Conservation (phyloP, 805 yeast species). For the Yarrowia hollandica region DNA sequence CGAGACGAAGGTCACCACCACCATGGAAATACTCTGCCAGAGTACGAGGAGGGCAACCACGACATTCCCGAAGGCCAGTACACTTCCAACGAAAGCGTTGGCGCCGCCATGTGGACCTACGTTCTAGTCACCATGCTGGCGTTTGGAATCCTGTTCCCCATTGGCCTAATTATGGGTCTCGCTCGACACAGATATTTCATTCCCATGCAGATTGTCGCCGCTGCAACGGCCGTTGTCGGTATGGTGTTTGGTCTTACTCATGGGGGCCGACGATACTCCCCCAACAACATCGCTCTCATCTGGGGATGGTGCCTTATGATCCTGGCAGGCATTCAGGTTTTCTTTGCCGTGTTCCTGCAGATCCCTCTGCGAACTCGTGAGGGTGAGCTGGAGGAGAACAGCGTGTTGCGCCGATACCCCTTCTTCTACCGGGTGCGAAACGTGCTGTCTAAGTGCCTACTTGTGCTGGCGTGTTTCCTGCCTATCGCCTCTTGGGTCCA, state of each 20-base stretch:
- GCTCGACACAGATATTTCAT: constrained; percentile 43
- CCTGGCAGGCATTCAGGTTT: constrained; percentile 40
- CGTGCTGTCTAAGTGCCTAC: constrained; percentile 35
- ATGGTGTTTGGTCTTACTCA: constrained; percentile 45
- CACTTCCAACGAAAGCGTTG: constrained; percentile 28
- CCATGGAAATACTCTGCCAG: constrained; percentile 20
- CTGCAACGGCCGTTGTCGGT: constrained; percentile 42
- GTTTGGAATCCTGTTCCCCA: constrained; percentile 45
- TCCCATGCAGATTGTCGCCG: constrained; percentile 43
- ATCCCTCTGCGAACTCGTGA: constrained; percentile 16
- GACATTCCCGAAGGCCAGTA: constrained; percentile 22
- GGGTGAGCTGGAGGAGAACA: constrained; percentile 35
- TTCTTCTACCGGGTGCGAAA: constrained; percentile 40
- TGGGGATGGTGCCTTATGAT: constrained; percentile 43
- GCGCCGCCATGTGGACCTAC: constrained; percentile 39
- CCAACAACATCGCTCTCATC: constrained; percentile 42
- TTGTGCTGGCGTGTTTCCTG: constrained; percentile 40
- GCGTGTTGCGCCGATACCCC: constrained; percentile 42
- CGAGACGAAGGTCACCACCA: constrained; percentile 28
- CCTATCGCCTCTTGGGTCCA: constrained; percentile 71
- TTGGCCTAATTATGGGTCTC: constrained; percentile 46
- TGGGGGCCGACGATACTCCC: constrained; percentile 42
- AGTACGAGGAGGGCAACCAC: constrained; percentile 27
- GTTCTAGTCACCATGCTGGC: constrained; percentile 42
- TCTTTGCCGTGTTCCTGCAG: constrained; percentile 41